phyloP scores from a whole-genome alignment of 2,329 filamentous ascomycete species.

The Neofusicoccum parvum region DNA sequence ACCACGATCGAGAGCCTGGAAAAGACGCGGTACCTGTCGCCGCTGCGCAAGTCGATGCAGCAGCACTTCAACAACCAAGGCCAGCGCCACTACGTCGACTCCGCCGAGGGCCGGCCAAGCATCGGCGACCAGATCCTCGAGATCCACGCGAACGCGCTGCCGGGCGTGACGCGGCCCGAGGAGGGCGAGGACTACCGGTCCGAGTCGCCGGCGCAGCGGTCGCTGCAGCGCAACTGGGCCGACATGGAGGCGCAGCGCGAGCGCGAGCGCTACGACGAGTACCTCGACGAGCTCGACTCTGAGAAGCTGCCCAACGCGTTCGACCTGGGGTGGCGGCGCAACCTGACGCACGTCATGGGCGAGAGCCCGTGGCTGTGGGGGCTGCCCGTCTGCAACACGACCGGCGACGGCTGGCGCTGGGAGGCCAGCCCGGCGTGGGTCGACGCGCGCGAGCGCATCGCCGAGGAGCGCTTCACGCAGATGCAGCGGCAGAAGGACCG shows the following conservation, averaged over 20 bases:
- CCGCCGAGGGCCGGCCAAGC: conserved; percentile 30
- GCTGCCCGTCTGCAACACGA: conserved; percentile 80
- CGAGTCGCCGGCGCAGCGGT: conserved; percentile 42
- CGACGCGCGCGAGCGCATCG: conserved; percentile 66
- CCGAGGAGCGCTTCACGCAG: conserved; percentile 40
- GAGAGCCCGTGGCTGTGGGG: conserved; percentile 72
- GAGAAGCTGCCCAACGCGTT: conserved; percentile 91
- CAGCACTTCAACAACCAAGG: conserved; percentile 53
- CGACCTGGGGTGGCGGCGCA: conserved; percentile 80
- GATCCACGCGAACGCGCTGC: conserved; percentile 78
- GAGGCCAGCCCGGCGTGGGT: conserved; percentile 81
- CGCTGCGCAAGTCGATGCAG: conserved; percentile 71
- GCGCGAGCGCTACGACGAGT: conserved; percentile 71
- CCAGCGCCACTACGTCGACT: conserved; percentile 46
- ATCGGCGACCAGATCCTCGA: conserved; percentile 73
- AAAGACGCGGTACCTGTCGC: conserved; percentile 90
- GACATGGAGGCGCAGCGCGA: conserved; percentile 55
- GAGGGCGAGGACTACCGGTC: conserved; percentile 60
- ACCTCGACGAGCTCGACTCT: conserved; percentile 87
- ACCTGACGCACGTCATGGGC: conserved; percentile 82
- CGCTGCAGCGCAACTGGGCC: conserved; percentile 42
- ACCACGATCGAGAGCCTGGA: conserved; percentile 97
- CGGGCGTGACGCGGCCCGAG: conserved; percentile 77
- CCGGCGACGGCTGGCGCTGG: conserved; percentile 93
- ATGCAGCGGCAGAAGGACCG: conserved; percentile 59